A percentile compares a stretch with the other conserved stretches of the same genome.
Conservation (phyloP, 176 grass and related monocot species). For the Saccharum spontaneum region DNA sequence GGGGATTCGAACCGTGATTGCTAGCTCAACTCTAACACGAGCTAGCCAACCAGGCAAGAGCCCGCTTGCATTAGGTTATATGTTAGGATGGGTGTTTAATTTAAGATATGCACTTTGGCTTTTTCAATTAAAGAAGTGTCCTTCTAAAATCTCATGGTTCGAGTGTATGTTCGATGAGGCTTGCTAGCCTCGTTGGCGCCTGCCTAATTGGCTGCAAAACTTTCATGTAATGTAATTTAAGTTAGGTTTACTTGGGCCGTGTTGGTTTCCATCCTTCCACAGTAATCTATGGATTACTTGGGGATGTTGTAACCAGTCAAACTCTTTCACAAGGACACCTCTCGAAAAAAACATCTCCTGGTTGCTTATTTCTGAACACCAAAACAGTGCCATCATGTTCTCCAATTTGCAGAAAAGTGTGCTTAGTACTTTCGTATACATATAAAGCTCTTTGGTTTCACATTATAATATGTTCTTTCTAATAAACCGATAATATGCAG, state of each 20-base stretch:
- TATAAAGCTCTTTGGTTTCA: not conserved
- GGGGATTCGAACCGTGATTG: no score
- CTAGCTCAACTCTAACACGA: no score
- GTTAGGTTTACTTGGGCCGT: no score
- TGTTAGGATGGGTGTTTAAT: not conserved
- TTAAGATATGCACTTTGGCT: not conserved
- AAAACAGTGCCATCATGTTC: not conserved
- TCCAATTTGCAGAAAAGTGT: not conserved
- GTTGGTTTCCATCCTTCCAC: no score
- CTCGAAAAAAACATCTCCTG: not conserved
- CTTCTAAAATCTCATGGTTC: not conserved
- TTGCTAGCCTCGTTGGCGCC: no score
- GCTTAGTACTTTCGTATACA: not conserved
- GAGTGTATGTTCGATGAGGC: no score
- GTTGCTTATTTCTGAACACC: not conserved
- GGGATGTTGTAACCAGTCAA: no score
- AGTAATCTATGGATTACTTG: no score
- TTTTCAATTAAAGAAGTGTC: not conserved
- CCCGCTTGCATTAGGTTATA: not conserved
- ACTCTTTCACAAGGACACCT: no score
- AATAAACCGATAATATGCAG: not conserved
- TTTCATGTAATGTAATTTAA: no score
- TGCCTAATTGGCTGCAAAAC: no score
- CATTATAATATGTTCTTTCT: not conserved
- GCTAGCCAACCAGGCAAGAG: no score